A percentile compares a stretch with the other conserved stretches of the same genome.
Conservation (phyloP, 2,329 filamentous ascomycete genomes). For the Penicillium hordei region DNA sequence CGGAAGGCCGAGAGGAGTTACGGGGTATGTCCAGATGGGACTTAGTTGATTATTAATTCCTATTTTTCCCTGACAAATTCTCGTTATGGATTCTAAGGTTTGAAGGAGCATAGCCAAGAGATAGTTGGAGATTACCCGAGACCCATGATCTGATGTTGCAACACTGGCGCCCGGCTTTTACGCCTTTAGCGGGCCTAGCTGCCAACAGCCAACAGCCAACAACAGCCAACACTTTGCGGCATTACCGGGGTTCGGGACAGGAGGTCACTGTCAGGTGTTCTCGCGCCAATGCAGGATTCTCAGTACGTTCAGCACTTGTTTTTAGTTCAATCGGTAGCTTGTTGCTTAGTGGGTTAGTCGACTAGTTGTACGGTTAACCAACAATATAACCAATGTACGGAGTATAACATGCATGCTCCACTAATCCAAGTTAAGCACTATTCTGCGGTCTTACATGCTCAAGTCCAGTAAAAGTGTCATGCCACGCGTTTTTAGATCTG, state of each 20-base stretch:
- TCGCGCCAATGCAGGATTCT: conserved; percentile 2
- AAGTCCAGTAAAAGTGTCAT: not conserved
- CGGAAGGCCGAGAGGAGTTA: not conserved
- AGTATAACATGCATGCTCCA: not conserved
- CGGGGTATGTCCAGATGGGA: not conserved
- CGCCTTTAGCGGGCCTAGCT: not conserved
- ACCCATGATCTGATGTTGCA: conserved; percentile 8
- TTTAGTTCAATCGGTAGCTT: not conserved
- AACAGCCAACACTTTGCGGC: not conserved
- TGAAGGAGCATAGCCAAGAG: not conserved
- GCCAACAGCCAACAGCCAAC: not conserved
- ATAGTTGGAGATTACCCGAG: not conserved
- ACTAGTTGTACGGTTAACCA: not conserved
- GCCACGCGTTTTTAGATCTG: not conserved
- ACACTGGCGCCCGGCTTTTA: conserved; percentile 1
- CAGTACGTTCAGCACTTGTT: not conserved
- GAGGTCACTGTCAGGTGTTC: conserved; percentile 4
- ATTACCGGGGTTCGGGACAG: not conserved
- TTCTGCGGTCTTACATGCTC: not conserved
- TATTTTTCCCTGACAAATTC: not conserved
- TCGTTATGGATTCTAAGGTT: not conserved
- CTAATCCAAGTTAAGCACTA: not conserved
- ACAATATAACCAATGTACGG: not conserved
- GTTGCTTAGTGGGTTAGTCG: not conserved
- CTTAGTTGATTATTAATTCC: not conserved